Conservation (phyloP, 345 rosid species). For the Melaleuca alternifolia region DNA sequence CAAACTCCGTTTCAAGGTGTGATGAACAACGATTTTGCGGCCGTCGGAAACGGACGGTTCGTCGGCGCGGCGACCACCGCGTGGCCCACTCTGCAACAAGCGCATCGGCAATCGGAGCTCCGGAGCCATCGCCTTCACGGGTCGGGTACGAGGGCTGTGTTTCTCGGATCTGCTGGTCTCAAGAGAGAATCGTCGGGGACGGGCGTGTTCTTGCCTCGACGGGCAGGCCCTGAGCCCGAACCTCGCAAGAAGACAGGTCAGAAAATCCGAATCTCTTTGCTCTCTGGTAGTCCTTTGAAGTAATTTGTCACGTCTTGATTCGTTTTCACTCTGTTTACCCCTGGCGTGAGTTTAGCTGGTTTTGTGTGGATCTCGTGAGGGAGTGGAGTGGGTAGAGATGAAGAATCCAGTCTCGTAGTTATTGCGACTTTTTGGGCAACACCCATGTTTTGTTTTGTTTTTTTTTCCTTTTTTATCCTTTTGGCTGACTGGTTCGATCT, state of each 20-base stretch:
- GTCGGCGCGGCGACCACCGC: constrained; percentile 37
- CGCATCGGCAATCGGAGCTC: constrained; percentile 5
- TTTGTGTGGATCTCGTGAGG: not conserved
- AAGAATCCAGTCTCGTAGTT: not conserved
- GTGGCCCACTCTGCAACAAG: constrained; percentile 46
- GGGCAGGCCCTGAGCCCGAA: constrained; percentile 14
- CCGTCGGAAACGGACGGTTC: constrained; percentile 20
- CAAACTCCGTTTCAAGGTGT: not conserved
- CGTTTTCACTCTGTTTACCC: not conserved
- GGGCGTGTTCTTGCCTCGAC: constrained; percentile 84
- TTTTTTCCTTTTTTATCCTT: not conserved
- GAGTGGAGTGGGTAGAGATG: not conserved
- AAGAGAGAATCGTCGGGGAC: constrained; percentile 68
- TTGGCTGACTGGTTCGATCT: not conserved
- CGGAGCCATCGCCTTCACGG: not conserved
- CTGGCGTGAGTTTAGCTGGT: not conserved
- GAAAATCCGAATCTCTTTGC: not conserved
- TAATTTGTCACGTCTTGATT: not conserved
- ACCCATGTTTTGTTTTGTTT: not conserved
- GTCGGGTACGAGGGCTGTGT: constrained; percentile 44
- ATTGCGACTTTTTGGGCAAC: not conserved
- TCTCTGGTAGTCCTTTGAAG: not conserved
- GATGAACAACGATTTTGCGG: not conserved
- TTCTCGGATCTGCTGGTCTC: constrained; percentile 25
- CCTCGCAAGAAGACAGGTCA: constrained; percentile 53